A percentile compares a stretch with the other conserved stretches of the same genome.
Evolutionary conservation across 495 filamentous ascomycete species (phyloP).

Genomic region (Trichoderma orchidacearum): DNA sequence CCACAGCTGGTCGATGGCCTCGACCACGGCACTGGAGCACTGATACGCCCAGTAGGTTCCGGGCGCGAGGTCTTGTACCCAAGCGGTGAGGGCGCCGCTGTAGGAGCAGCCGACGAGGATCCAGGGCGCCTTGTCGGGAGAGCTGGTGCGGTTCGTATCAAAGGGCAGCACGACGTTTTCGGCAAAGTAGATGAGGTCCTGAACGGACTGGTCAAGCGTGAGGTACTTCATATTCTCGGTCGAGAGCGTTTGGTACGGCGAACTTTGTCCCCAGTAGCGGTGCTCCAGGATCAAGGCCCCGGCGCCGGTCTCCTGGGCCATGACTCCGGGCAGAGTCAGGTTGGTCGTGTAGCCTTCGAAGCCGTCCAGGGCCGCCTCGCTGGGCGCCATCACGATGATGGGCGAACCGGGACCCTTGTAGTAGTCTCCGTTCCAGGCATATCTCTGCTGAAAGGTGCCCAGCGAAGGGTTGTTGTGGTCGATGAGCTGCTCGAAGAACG

Average conservation of each 20-base stretch:
- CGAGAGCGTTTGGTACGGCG: conserved; percentile 40
- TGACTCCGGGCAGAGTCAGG: conserved; percentile 32
- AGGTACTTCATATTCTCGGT: conserved; percentile 45
- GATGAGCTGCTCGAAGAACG: conserved; percentile 34
- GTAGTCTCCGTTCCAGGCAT: conserved; percentile 33
- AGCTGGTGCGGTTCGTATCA: conserved; percentile 36
- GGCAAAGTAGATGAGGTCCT: conserved; percentile 50
- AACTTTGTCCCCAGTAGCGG: conserved; percentile 48
- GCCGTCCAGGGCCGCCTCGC: conserved; percentile 36
- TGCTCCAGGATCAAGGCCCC: conserved; percentile 47
- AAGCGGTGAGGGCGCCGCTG: conserved; percentile 47
- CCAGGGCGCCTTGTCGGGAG: conserved; percentile 45
- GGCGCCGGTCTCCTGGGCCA: conserved; percentile 39
- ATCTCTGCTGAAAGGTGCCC: conserved; percentile 42
- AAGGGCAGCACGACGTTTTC: conserved; percentile 44
- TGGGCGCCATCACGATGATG: conserved; percentile 44
- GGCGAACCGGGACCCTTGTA: conserved; percentile 43
- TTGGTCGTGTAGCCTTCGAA: conserved; percentile 40
- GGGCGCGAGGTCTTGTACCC: conserved; percentile 43
- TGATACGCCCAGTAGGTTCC: conserved; percentile 59
- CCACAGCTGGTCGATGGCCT: conserved; percentile 52
- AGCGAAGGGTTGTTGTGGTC: conserved; percentile 36
- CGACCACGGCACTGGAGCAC: conserved; percentile 47
- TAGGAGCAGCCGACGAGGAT: conserved; percentile 52
- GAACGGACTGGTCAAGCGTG: conserved; percentile 48